Evolutionary conservation across 129 eudicot genomes (phyloP), one percentile per base, ranked within the genome.

Genomic region (Cynara cardunculus): DNA sequence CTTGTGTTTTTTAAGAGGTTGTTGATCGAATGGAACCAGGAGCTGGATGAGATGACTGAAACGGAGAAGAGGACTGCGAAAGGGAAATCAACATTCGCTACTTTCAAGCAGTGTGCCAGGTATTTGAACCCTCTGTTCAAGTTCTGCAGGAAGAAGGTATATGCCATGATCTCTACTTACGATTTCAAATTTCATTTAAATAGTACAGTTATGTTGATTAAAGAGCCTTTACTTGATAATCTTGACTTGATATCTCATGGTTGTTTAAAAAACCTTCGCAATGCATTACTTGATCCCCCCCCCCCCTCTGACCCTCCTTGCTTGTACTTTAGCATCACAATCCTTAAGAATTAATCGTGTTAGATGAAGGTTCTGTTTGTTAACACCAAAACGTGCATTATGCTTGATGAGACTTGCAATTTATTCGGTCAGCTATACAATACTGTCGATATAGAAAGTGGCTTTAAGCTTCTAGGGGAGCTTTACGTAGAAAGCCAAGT

Each of bases 131-230:
- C 99, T 31, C 61, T 95, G 84, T 95, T 95, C 78, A 89, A 90
- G 87, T 95, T 92, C 78, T 95, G 99, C 91, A 88, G 99, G 86
- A 95, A 95, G 93, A 89, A 91, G 99, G 98, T 93, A 82, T 76
- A 84, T 28, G 12, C 27, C 4, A 21, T 28, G 74, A 44, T 83
- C 28, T 74, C 31, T 12, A 12, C 22, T 71, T 35, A 34, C 9
- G 16, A 7, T 8, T 71, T 53, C 5, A 12, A 28, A 53, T 25
- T 22, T 71, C 37, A 16, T 44, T 25, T 18, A 4, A 25, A 39
- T 3, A 3, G 27, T 73, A 3, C 25, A 6, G 37, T 1, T 31
- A 24, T 73, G 73, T 65, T 81, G 64, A 26, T 34, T 12, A 30
- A 69, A 11, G 18, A 59, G 67, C 30, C 19, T 37, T 72, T 12